Evolutionary conservation across 2,329 filamentous ascomycete genomes (phyloP).

Genomic region (Myriosclerotinia curreyana): DNA sequence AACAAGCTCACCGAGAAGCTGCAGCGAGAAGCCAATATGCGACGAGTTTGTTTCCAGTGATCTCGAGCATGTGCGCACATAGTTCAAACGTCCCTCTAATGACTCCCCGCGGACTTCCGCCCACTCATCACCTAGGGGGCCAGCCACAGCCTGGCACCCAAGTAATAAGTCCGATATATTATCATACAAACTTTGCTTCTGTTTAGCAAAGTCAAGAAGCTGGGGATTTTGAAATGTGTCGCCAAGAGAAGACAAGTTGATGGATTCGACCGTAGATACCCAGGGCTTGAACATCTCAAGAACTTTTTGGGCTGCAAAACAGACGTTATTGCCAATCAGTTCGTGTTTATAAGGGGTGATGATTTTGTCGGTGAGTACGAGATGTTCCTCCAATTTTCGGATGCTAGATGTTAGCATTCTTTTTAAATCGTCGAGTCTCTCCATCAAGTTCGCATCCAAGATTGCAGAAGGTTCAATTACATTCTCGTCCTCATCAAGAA

Average conservation of each 20-base stretch:
- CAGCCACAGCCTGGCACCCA: slow-evolving; percentile 86
- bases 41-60: slow-evolving; percentile 83
- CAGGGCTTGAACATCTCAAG: slow-evolving; percentile 87
- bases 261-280: slow-evolving; percentile 85
- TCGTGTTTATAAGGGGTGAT: slow-evolving; percentile 76
- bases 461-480: slow-evolving; percentile 66
- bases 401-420: slow-evolving; percentile 82
- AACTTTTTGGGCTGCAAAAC: slow-evolving; percentile 72
- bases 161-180: slow-evolving; percentile 85
- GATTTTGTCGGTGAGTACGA: slow-evolving; percentile 75
- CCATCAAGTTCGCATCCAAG: slow-evolving; percentile 74
- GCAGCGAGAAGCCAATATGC: slow-evolving; percentile 83
- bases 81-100: slow-evolving; percentile 78
- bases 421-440: slow-evolving; percentile 82
- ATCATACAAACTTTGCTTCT: slow-evolving; percentile 94
- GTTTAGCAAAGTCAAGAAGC: slow-evolving; percentile 78
- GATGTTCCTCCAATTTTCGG: slow-evolving; percentile 79
- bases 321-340: slow-evolving; percentile 77
- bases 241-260: slow-evolving; percentile 78
- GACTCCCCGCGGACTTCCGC: slow-evolving; percentile 86
- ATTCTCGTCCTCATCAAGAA: slow-evolving; percentile 78
- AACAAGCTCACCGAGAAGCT: slow-evolving; percentile 80
- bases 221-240: slow-evolving; percentile 80
- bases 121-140: slow-evolving; percentile 93
- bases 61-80: slow-evolving; percentile 72